Conservation (phyloP, 2,329 filamentous ascomycete species). For the Colletotrichum caudatum region DNA sequence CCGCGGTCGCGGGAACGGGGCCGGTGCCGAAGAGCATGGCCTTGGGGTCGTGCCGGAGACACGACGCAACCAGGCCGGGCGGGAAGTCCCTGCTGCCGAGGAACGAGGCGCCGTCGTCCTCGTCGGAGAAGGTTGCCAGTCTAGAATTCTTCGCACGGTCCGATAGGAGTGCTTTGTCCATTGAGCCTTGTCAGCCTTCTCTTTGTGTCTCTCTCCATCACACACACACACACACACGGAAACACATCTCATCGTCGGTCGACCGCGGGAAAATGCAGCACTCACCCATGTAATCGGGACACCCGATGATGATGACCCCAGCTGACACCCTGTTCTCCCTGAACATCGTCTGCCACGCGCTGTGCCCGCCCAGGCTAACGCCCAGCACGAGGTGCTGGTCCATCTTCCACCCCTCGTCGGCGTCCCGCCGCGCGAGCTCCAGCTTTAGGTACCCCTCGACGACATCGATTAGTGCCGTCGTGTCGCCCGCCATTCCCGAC, state of each 20-base stretch:
- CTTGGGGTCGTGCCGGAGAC: constrained; percentile 79
- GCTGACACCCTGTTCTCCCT: constrained; percentile 83
- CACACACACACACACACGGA: too few relatives aligned
- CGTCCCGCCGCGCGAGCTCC: constrained; percentile 49
- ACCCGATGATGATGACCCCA: constrained; percentile 85
- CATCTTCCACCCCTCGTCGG: constrained; percentile 50
- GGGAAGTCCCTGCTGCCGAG: constrained; percentile 85
- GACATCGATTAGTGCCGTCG: constrained; percentile 79
- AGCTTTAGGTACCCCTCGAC: constrained; percentile 81
- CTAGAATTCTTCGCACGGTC: constrained; percentile 82
- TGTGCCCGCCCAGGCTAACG: constrained; percentile 88
- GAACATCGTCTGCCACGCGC: constrained; percentile 85
- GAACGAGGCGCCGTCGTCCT: constrained; percentile 71
- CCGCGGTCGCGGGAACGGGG: constrained; percentile 45
- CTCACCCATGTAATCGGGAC: constrained; percentile 84
- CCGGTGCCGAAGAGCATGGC: constrained; percentile 74
- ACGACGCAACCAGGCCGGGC: constrained; percentile 69
- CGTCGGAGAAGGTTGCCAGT: constrained; percentile 68
- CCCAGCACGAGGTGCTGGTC: constrained; percentile 82
- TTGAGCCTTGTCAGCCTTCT: constrained; percentile 14
- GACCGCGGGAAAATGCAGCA: constrained; percentile 40
- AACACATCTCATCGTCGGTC: neutral
- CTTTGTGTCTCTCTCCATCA: too few relatives aligned
- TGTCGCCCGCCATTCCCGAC: constrained; percentile 79
- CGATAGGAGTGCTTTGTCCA: constrained; percentile 70